phyloP scores from a whole-genome alignment of 106 monocot genomes.

The Dendrobium chrysotoxum region DNA sequence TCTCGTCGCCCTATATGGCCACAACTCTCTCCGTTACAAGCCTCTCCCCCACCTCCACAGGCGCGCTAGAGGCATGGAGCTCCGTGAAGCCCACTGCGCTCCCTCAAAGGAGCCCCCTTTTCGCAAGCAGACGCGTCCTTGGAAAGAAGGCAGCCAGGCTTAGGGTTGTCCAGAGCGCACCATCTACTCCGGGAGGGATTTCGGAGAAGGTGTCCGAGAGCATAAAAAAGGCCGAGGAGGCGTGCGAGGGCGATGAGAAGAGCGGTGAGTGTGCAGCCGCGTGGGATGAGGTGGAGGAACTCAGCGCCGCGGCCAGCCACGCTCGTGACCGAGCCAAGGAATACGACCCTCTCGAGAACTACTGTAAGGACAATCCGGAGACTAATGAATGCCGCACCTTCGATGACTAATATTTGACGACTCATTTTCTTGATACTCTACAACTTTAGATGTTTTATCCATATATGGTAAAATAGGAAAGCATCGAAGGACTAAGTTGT shows the following conservation, averaged over 20 bases:
- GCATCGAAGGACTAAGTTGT: too few relatives aligned
- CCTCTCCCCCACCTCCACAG: constrained; percentile 1
- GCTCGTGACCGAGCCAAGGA: constrained; percentile 68
- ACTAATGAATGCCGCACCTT: constrained; percentile 8
- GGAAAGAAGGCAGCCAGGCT: neutral
- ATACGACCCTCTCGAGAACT: constrained; percentile 75
- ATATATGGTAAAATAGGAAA: too few relatives aligned
- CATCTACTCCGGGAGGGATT: constrained; percentile 56
- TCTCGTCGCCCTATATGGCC: constrained; percentile 21
- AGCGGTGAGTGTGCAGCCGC: constrained; percentile 87
- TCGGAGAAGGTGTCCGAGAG: constrained; percentile 73
- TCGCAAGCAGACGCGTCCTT: neutral
- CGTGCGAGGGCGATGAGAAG: constrained; percentile 41
- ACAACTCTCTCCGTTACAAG: constrained; percentile 19
- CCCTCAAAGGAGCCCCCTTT: neutral
- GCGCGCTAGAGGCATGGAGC: neutral
- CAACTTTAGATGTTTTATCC: too few relatives aligned
- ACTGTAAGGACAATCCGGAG: constrained; percentile 96
- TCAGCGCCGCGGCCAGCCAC: constrained; percentile 92
- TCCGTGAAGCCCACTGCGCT: neutral
- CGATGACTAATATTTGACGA: too few relatives aligned
- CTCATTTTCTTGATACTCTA: too few relatives aligned
- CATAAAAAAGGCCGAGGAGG: constrained; percentile 72
- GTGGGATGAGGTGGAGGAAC: constrained; percentile 98
- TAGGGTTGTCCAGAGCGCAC: constrained; percentile 18